These are phyloP conservation scores for Emiliania huxleyi DNA, from an alignment of 78 protist species.

Conservation along the genomic window DNA sequence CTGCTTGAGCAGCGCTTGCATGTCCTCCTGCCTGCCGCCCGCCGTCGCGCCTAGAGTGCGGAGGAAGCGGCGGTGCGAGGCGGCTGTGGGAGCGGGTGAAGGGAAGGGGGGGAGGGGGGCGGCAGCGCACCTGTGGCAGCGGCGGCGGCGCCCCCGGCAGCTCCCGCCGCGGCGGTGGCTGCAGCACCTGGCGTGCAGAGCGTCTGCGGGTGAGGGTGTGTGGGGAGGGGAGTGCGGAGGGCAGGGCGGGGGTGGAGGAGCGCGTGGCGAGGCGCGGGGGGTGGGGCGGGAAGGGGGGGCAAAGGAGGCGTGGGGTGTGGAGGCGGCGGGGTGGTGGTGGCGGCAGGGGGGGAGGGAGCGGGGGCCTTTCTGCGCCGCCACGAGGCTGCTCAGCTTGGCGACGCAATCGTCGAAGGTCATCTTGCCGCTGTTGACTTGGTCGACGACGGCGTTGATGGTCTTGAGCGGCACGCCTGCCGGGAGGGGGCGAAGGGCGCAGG, in stretches of 20 bases:
- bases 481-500: background rate
- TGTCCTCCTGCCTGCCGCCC: background rate
- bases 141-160: background rate
- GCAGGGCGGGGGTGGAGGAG: too few relatives aligned
- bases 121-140: background rate
- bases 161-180: background rate
- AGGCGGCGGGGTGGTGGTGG: too few relatives aligned
- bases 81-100: too few relatives aligned
- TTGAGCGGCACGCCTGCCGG: background rate
- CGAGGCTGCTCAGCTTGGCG: background rate
- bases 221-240: too few relatives aligned
- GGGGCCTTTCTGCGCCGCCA: background rate
- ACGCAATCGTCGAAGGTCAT: background rate
- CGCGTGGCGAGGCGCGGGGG: background rate
- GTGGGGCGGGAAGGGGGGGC: too few relatives aligned
- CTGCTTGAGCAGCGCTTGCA: background rate
- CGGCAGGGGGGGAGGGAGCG: too few relatives aligned
- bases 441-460: background rate
- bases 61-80: background rate
- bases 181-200: too few relatives aligned
- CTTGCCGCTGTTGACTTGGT: background rate
- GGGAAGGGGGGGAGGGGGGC: too few relatives aligned
- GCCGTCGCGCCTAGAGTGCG: background rate
- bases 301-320: too few relatives aligned
- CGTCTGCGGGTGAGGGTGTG: too few relatives aligned